Evolutionary conservation across 2,329 filamentous ascomycete species (phyloP).

Genomic region (Xylariaceae sp.): DNA sequence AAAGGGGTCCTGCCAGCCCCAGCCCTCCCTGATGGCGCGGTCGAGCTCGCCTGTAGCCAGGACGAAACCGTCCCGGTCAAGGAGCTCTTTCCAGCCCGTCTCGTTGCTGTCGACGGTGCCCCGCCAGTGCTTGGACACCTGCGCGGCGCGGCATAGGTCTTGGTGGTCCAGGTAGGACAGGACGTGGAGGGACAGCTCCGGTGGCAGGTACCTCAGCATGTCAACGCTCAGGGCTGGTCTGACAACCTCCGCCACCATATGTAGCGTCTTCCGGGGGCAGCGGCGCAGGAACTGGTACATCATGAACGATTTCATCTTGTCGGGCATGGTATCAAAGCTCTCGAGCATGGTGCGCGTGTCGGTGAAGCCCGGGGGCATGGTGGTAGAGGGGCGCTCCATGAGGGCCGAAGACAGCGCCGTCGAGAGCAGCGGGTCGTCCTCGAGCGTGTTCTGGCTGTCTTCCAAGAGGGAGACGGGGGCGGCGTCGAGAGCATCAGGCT

Average conservation of each 20-base stretch:
- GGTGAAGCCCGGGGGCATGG: constrained; percentile 43
- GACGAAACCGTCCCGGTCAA: constrained; percentile 75
- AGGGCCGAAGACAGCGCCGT: constrained; percentile 14
- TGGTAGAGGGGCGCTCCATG: constrained; percentile 17
- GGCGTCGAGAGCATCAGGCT: constrained; percentile 30
- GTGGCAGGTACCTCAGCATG: constrained; percentile 74
- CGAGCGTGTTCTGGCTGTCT: constrained; percentile 35
- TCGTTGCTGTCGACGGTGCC: constrained; percentile 87
- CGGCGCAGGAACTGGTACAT: constrained; percentile 92
- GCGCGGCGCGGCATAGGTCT: constrained; percentile 82
- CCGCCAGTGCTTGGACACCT: constrained; percentile 92
- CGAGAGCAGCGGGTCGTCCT: constrained; percentile 23
- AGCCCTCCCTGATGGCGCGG: constrained; percentile 80
- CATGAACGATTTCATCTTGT: constrained; percentile 88
- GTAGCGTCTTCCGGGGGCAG: constrained; percentile 80
- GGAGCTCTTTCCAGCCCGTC: constrained; percentile 88
- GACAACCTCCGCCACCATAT: constrained; percentile 82
- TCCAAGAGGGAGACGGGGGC: constrained; percentile 27
- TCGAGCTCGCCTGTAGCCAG: constrained; percentile 77
- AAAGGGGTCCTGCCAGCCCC: constrained; percentile 92
- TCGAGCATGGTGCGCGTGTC: constrained; percentile 84
- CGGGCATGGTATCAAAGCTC: constrained; percentile 82
- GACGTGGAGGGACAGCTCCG: constrained; percentile 81
- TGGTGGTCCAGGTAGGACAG: constrained; percentile 77
- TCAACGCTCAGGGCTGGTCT: constrained; percentile 94